Base-by-base conservation (phyloP, 2,329 filamentous ascomycete genomes). In the Scolecobasidium constrictum region DNA sequence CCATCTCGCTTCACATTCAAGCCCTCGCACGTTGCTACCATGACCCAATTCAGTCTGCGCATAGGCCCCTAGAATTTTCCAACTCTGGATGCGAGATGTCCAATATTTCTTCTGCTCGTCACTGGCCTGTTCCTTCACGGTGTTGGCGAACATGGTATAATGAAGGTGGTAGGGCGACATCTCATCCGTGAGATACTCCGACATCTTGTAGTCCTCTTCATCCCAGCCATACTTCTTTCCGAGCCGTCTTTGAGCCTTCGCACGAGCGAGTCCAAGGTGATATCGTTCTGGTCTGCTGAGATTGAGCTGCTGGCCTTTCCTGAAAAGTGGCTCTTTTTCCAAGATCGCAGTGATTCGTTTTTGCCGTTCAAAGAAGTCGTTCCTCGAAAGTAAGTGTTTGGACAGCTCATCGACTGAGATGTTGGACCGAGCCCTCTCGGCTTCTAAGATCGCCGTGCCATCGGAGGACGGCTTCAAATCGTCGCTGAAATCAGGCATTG, bases 161-260 rank as follows among this genome's bases (percentile, higher is more conserved):
- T 73, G 70, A 34, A 75, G 58, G 52, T 67, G 65, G 50, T 69
- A 74, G 3, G 69, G 70, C 28, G 62, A 67, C 48, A 73, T 69
- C 52, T 74, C 70, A 46, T 74, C 70, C 34, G 65, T 65, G 7
- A 74, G 59, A 50, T 73, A 72, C 48, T 66, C 65, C 0, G 66
- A 65, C 65, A 73, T 72, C 38, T 60, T 59, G 44, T 67, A 65
- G 45, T 73, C 70, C n/a, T 69, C 65, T 21, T 59, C 51, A 46
- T 63, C 61, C 71, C 71, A 73, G 33, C 55, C 53, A 51, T 71
- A 57, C 46, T 67, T 60, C 39, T 66, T 60, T 5, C 59, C 58
- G 17, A 71, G 53, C 37, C 69, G 60, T 33, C 68, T 61, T 3
- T 73, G 59, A 33, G 64, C 62, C 53, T 74, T 74, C 42, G 67